Conservation (phyloP, 805 yeast genomes). For the Phaffomyces opuntiae region DNA sequence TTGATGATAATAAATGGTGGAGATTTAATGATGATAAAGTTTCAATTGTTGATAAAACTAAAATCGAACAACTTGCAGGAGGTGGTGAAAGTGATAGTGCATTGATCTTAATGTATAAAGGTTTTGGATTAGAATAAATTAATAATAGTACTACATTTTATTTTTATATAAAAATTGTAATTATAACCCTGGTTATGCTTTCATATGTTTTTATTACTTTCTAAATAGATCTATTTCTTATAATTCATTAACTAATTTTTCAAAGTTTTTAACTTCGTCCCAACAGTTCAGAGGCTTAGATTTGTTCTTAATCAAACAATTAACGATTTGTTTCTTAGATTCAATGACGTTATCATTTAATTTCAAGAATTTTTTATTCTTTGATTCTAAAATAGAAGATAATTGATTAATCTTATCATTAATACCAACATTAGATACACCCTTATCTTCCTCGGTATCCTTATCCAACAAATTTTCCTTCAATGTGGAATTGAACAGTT, state of each 20-base stretch:
- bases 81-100: conserved; percentile 99
- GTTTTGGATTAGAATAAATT: conserved; percentile 51
- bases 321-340: conserved; percentile 44
- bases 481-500: conserved; percentile 44
- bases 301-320: conserved; percentile 53
- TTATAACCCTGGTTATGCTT: not conserved
- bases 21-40: conserved; percentile 93
- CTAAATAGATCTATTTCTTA: conserved; percentile 16
- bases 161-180: not conserved
- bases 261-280: conserved; percentile 70
- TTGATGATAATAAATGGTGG: conserved; percentile 83
- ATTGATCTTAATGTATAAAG: conserved; percentile 77
- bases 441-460: conserved; percentile 25
- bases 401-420: conserved; percentile 38
- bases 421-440: conserved; percentile 24
- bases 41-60: conserved; percentile 66
- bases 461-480: conserved; percentile 33
- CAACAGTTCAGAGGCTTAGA: conserved; percentile 73
- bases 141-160: not conserved
- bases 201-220: too few species aligned
- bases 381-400: conserved; percentile 29
- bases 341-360: conserved; percentile 34
- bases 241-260: conserved; percentile 45
- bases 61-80: conserved; percentile 81
- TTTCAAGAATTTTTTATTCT: conserved; percentile 27